A percentile compares a stretch with the other conserved stretches of the same genome.
Conservation (phyloP, 1,284 basidiomycete genomes). For the Pisolithus thermaeus region DNA sequence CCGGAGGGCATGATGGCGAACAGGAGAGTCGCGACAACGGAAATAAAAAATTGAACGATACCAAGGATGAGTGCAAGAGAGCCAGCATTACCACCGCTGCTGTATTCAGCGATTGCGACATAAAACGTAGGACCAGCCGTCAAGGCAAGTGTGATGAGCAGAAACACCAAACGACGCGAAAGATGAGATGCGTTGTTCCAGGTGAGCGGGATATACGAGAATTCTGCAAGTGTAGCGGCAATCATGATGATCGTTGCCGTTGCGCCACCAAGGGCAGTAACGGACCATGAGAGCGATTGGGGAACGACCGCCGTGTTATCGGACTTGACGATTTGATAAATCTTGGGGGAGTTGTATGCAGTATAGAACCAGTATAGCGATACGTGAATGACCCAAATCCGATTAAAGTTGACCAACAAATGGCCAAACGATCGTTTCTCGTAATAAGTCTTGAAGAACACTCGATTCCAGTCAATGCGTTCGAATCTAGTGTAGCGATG, state of each 20-base stretch:
- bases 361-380: constrained; percentile 94
- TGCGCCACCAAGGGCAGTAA: constrained; percentile 84
- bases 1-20: constrained; percentile 89
- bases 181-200: constrained; percentile 98
- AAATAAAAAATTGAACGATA: constrained; percentile 90
- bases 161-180: constrained; percentile 79
- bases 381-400: constrained; percentile 94
- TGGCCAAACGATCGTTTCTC: constrained; percentile 94
- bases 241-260: constrained; percentile 93
- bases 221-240: constrained; percentile 85
- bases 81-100: constrained; percentile 48
- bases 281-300: constrained; percentile 80
- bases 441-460: constrained; percentile 96
- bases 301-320: constrained; percentile 41
- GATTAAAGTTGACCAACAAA: constrained; percentile 95
- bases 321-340: constrained; percentile 49
- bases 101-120: constrained; percentile 67
- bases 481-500: constrained; percentile 95
- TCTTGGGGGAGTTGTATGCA: constrained; percentile 84
- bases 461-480: constrained; percentile 89
- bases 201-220: constrained; percentile 92
- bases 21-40: constrained; percentile 73
- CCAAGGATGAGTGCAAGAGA: constrained; percentile 79
- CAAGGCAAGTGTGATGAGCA: constrained; percentile 76
- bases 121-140: constrained; percentile 91